These are phyloP conservation scores for Buxus sempervirens DNA, from an alignment of 164 flowering plant genomes.

Conservation along the genomic window DNA sequence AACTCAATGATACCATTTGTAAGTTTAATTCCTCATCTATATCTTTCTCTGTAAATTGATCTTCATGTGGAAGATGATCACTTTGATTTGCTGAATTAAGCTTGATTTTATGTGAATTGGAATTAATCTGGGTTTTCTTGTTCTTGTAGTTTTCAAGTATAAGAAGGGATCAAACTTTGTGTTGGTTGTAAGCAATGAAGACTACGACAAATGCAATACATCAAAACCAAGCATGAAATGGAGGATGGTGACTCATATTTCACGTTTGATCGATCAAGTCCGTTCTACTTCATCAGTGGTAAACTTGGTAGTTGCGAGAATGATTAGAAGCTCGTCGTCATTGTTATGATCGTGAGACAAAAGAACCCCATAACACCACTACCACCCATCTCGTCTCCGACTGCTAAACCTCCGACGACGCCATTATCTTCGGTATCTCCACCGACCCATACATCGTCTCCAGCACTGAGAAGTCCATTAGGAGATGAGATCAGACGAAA, in stretches of 20 bases:
- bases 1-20: constrained; percentile 61
- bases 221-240: constrained; percentile 36
- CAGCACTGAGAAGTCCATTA: too few species aligned
- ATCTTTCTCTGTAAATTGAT: too few species aligned
- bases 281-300: constrained; percentile 61
- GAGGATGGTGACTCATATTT: constrained; percentile 37
- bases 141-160: constrained; percentile 58
- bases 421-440: too few species aligned
- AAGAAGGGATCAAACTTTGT: too few species aligned
- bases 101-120: neutral
- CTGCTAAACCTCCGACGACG: too few species aligned
- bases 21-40: too few species aligned
- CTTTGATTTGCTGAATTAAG: neutral
- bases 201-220: constrained; percentile 51
- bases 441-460: too few species aligned
- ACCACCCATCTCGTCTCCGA: too few species aligned
- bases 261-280: constrained; percentile 47
- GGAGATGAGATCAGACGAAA: too few species aligned
- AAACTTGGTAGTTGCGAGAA: constrained; percentile 33
- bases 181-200: constrained; percentile 50
- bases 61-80: neutral
- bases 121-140: constrained; percentile 9
- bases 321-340: constrained; percentile 48
- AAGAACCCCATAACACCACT: too few species aligned
- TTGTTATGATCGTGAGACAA: constrained; percentile 40